Evolutionary conservation across 1,284 basidiomycete species (phyloP), one percentile per base, ranked within the genome.

Genomic region (Puccinia horiana): DNA sequence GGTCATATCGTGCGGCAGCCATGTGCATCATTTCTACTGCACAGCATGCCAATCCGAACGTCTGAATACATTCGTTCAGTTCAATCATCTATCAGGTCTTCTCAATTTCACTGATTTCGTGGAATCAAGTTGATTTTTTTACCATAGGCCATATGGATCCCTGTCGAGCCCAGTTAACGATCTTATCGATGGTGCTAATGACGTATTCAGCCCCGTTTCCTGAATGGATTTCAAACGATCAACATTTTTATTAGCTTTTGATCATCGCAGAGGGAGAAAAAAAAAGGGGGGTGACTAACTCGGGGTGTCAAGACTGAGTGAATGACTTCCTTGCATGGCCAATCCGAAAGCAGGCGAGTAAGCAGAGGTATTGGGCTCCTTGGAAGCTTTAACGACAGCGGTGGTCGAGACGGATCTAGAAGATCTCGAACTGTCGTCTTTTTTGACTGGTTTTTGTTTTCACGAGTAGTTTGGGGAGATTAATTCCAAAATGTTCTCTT

Each of bases 121-220:
- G n/a, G n/a, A n/a, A n/a, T n/a, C n/a, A n/a, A n/a, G n/a, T n/a
- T n/a, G n/a, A n/a, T n/a, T 6, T 32, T n/a, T 95, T 98, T 70
- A 96, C 98, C 95, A 99, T 97, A 63, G 97, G 97, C 97, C 97
- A 99, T 92, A 98, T 96, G 44, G 94, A 97, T 82, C 96, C 93
- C 88, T 98, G 96, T 83, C 96, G 90, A 20, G 93, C 96, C 96
- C 96, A 99, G 88, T 99, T 99, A 85, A 93, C 93, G 63, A 99
- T 91, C 89, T 98, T 98, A 89, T 99, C 96, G 83, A 98, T 89
- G 0, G 95, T 96, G 0, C 95, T 94, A 63, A 99, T 90, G 0
- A 98, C 95, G 90, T 98, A 99, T 88, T 99, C 96, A 94, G 88
- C 82, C 20, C 80, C 80, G 49, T 82, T 82, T 65, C 80, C 80